Conservation (phyloP, 805 yeast species). For the Candida berthetii region DNA sequence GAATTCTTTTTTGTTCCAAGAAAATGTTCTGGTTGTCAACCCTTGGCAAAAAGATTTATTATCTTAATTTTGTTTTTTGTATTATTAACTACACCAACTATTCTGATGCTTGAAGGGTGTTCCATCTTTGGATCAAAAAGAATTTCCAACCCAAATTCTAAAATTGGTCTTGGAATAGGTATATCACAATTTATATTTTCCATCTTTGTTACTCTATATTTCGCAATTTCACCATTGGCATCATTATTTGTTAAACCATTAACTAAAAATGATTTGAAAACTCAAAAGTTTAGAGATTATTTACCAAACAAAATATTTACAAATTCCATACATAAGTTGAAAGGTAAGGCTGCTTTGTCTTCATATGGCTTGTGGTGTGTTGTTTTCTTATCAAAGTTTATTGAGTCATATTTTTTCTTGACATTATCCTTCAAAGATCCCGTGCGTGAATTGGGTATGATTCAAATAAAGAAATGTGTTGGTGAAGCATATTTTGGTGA, state of each 20-base stretch:
- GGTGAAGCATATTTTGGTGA: conserved; percentile 56
- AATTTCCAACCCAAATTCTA: conserved; percentile 18
- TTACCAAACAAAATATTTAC: conserved; percentile 56
- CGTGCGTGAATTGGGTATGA: conserved; percentile 54
- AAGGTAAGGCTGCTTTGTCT: conserved; percentile 48
- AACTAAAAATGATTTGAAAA: conserved; percentile 12
- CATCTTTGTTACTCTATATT: conserved; percentile 44
- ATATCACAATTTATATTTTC: conserved; percentile 53
- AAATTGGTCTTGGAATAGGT: conserved; percentile 37
- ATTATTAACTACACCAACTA: conserved; percentile 42
- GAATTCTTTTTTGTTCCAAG: conserved; percentile 67
- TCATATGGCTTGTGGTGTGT: conserved; percentile 67
- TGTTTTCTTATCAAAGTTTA: conserved; percentile 60
- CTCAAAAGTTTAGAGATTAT: conserved; percentile 26
- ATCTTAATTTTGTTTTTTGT: conserved; percentile 35
- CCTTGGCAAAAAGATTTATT: conserved; percentile 41
- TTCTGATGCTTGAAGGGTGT: conserved; percentile 20
- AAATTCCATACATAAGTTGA: conserved; percentile 45
- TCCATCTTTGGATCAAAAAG: conserved; percentile 33
- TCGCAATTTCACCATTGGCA: conserved; percentile 58
- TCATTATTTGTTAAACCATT: conserved; percentile 40
- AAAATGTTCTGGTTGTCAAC: conserved; percentile 65
- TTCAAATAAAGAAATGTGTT: conserved; percentile 49
- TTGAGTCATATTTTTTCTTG: conserved; percentile 75
- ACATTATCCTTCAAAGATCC: conserved; percentile 72